Evolutionary conservation across 208 protist species (phyloP), one percentile per base, ranked within the genome.

Genomic region (Leishmania arabica): DNA sequence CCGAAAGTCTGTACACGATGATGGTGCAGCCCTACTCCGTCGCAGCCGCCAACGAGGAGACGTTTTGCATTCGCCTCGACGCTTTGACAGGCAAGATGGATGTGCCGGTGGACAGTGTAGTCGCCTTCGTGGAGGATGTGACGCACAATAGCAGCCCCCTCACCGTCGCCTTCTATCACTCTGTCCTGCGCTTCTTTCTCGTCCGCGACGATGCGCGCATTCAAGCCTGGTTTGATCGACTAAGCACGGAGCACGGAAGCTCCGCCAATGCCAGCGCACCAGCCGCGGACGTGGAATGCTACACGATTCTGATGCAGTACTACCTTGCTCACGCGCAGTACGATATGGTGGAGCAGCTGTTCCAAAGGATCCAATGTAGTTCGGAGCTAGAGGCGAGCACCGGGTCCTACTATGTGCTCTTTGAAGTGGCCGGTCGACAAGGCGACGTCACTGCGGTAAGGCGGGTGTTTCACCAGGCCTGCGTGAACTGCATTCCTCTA

Each of bases 391-490:
- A 98, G 71, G 75, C 90, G 0, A 86, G 95, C 82, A 78, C 80
- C 37, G 83, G 73, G 24, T 88, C 70, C 58, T 98, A 97, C 81
- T 84, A 89, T 15, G 79, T 95, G 5, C 86, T 98, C 47, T 85
- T 97, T 3, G 82, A 95, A 42, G 90, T 94, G 54, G 84, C 88
- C 73, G 75, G 83, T 40, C 47, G 78, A 3, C 79, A 84, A 11
- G 72, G 84, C 21, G 88, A 92, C 37, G 64, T 73, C 1, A 81
- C 81, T 7, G 80, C 91, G 2, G 84, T 89, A 17, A 86, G 88
- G 65, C 71, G 58, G 8, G 71, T 96, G 15, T 96, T 98, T 82
- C 90, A 95, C n/a, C 90, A 97, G n/a, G 81, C 94, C 24, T 89
- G 91, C 45, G 84, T 97, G 58, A 90, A 89, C 64, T 89, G 90